Percentiles rank a stretch among this genome's conserved stretches.
These are phyloP conservation scores for Aphanomyces cochlioides DNA, from an alignment of 352 stramenopile genomes.

Conservation along the genomic window DNA sequence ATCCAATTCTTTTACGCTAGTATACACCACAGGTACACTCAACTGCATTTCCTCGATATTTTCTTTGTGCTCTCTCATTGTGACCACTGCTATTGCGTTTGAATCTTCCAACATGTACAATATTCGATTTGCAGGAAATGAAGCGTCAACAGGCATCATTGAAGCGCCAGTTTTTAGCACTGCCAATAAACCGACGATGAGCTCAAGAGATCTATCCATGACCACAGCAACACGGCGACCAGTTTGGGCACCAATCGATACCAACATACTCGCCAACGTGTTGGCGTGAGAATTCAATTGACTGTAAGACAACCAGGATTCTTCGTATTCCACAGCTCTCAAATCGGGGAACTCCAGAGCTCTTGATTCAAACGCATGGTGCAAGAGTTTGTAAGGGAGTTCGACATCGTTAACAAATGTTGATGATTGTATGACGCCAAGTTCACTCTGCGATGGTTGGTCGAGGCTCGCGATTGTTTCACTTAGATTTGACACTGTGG, in stretches of 20 bases:
- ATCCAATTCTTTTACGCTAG: too few species aligned
- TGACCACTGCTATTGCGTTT: too few species aligned
- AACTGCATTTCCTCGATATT: too few species aligned
- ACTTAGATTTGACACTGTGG: not conserved
- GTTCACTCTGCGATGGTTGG: not conserved
- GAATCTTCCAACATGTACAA: not conserved
- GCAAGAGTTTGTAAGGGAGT: not conserved
- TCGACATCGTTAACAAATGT: not conserved
- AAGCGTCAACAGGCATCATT: not conserved
- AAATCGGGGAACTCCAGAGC: not conserved
- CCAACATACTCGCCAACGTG: not conserved
- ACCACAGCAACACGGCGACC: not conserved
- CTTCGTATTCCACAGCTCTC: not conserved
- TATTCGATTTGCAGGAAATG: conserved; percentile 4
- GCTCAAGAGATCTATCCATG: not conserved
- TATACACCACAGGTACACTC: too few species aligned
- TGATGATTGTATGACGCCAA: not conserved
- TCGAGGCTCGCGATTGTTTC: not conserved
- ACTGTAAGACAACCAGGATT: not conserved
- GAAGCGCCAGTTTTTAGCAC: not conserved
- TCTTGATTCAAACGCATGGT: not conserved
- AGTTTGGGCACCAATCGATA: not conserved
- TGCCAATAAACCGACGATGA: not conserved
- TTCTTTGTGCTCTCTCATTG: too few species aligned
- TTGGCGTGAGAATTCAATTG: conserved; percentile 1